Evolutionary conservation across 768 basidiomycete species (phyloP).

Genomic region (Boletus sensibilis): DNA sequence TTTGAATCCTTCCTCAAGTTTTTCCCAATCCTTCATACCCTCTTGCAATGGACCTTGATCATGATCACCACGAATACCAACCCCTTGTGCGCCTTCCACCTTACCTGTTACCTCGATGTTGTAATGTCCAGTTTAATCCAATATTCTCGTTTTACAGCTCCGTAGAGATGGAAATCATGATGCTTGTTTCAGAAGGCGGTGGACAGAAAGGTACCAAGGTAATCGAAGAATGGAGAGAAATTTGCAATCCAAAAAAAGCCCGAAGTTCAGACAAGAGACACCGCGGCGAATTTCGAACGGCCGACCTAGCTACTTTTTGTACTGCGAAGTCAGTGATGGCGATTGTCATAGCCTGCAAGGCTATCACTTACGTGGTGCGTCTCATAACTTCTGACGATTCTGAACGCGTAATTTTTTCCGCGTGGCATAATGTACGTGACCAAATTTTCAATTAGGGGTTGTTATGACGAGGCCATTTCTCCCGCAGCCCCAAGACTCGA

Average conservation of each 20-base stretch:
- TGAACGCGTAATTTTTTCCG: conserved; percentile 10
- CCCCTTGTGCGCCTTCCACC: conserved; percentile 4
- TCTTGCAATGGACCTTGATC: conserved; percentile 21
- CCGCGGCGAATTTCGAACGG: conserved; percentile 27
- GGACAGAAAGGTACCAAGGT: conserved; percentile 11
- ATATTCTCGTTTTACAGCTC: conserved; percentile 3
- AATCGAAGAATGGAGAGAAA: conserved; percentile 19
- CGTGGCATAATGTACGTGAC: conserved; percentile 4
- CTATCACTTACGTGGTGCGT: conserved; percentile 28
- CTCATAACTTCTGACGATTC: conserved; percentile 10
- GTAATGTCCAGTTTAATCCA: conserved; percentile 21
- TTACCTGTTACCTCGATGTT: conserved; percentile 5
- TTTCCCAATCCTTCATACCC: conserved; percentile 9
- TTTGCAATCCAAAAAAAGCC: conserved; percentile 19
- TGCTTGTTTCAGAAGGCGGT: conserved; percentile 16
- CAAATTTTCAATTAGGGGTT: conserved; percentile 10
- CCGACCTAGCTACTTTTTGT: conserved; percentile 4
- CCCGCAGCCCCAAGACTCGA: not conserved
- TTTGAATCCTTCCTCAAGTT: not conserved
- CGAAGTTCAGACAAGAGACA: conserved; percentile 22
- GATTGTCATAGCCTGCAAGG: conserved; percentile 21
- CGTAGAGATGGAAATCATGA: conserved; percentile 5
- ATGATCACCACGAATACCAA: conserved; percentile 16
- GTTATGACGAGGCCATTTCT: conserved; percentile 6
- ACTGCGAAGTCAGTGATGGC: conserved; percentile 12